Evolutionary conservation across 352 stramenopile genomes (phyloP).

Genomic region (Pythium diclinum): DNA sequence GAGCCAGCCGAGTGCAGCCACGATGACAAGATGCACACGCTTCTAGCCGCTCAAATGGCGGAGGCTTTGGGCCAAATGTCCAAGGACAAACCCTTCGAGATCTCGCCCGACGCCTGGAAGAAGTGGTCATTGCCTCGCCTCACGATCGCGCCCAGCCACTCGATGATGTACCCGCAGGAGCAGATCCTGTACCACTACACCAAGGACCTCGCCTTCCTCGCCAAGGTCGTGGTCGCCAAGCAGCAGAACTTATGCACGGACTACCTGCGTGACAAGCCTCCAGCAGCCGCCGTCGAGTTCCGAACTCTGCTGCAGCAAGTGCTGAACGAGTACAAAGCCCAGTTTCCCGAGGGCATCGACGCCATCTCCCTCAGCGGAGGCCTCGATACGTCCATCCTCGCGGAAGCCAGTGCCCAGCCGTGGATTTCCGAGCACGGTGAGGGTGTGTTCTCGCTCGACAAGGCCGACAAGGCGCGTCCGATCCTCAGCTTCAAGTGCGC

Average conservation of each 20-base stretch:
- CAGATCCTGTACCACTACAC: constrained; percentile 78
- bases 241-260: constrained; percentile 36
- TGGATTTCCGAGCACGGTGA: constrained; percentile 28
- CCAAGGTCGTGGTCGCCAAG: constrained; percentile 34
- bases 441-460: constrained; percentile 43
- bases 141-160: constrained; percentile 52
- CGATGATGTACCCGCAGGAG: constrained; percentile 55
- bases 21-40: constrained; percentile 34
- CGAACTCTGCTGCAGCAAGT: constrained; percentile 53
- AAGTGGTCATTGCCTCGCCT: constrained; percentile 57
- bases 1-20: constrained; percentile 41
- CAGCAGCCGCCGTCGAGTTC: constrained; percentile 36
- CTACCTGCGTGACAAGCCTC: constrained; percentile 40
- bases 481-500: constrained; percentile 53
- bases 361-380: constrained; percentile 65
- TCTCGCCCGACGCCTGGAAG: constrained; percentile 49
- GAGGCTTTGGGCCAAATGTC: constrained; percentile 41
- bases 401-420: constrained; percentile 46
- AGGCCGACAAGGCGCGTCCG: constrained; percentile 29
- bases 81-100: constrained; percentile 29
- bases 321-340: constrained; percentile 36
- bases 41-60: constrained; percentile 43
- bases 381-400: constrained; percentile 70
- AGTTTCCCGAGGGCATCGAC: constrained; percentile 36
- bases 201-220: constrained; percentile 51